Evolutionary conservation across 257 asterid species (phyloP), one percentile per base, ranked within the genome.

Genomic region (Primulina tabacum): DNA sequence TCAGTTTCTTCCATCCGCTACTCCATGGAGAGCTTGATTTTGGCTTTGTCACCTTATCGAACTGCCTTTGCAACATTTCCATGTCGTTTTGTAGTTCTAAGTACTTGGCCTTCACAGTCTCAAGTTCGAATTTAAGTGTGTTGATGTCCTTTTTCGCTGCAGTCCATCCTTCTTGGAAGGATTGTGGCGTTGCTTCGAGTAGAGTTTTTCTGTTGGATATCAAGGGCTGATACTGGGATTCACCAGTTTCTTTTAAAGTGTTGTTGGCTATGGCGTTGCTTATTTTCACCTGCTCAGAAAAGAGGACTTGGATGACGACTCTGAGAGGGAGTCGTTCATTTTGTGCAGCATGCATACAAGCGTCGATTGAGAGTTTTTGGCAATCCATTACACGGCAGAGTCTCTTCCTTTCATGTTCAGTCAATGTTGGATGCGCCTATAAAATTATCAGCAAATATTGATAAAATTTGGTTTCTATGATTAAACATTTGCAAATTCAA

Each of bases 161-260:
- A 4, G 92, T 84, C 99, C 99, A 93, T 2, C 99, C 99, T 75
- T 93, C 99, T 64, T 93, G 99, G 71, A 93, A 93, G 4, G 96
- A 90, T 69, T 86, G 97, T 10, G 99, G 99, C 0, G 97, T 91
- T 21, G 92, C 99, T 76, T 93, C 94, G 0, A 93, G 95, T 71
- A 93, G 70, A 9, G 99, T 77, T 70, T 86, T 89, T 10, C 89
- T 87, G 76, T 78, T 90, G 2, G 90, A 68, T 9, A 79, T 69
- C 76, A 93, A 50, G 18, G 96, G 96, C 78, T 89, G 96, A 78
- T 79, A 81, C 0, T 84, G 90, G 55, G 90, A 72, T 6, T 86
- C 89, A 47, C 79, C 88, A 9, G 82, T 68, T 18, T 93, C 99
- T 57, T 89, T 90, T n/a, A 90, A 77, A 62, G 88, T 57, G 78